These are phyloP conservation scores for Rhododendron simsii DNA, from an alignment of 148 eudicot genomes.

Conservation along the genomic window DNA sequence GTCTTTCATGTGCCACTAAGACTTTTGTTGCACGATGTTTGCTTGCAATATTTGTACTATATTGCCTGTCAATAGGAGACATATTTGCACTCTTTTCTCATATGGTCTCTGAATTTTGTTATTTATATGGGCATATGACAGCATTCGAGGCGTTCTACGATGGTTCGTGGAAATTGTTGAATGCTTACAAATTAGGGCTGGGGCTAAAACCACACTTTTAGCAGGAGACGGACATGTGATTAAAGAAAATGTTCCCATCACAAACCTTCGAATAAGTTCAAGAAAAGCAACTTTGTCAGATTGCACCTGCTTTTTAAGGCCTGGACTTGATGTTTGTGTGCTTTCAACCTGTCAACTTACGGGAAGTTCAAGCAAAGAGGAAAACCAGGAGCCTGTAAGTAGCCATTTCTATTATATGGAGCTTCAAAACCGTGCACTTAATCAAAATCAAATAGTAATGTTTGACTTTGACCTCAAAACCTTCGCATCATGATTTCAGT, in stretches of 20 bases:
- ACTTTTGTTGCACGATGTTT: too few species aligned
- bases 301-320: conserved; percentile 74
- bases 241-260: conserved; percentile 50
- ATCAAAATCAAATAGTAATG: background rate
- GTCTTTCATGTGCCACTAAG: background rate
- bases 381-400: conserved; percentile 1
- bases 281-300: conserved; percentile 63
- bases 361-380: background rate
- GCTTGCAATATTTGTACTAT: background rate
- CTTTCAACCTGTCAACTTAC: conserved; percentile 25
- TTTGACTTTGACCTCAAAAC: background rate
- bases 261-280: conserved; percentile 69
- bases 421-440: background rate
- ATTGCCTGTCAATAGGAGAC: background rate
- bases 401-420: background rate
- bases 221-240: conserved; percentile 41
- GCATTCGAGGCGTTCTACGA: conserved; percentile 74
- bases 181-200: conserved; percentile 49
- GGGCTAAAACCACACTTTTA: conserved; percentile 45
- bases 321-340: conserved; percentile 76
- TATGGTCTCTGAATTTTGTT: background rate
- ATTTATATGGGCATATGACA: conserved; percentile 24
- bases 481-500: background rate
- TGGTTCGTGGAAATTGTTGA: conserved; percentile 69
- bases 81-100: background rate